phyloP scores from a whole-genome alignment of 2,329 filamentous ascomycete species.

The Aureobasidium sp. region DNA sequence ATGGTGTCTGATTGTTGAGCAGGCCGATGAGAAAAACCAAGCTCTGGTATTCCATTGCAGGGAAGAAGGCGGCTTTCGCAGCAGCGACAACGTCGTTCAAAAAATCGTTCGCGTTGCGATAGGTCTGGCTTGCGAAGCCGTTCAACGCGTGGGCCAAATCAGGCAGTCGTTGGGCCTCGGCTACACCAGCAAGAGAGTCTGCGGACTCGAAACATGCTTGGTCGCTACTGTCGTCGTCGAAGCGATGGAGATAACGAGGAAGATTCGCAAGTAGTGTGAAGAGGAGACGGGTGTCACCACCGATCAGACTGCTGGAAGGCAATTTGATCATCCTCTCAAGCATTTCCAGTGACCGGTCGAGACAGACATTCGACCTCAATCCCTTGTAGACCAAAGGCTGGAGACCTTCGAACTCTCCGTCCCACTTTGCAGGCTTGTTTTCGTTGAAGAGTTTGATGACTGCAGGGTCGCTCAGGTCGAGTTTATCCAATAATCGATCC shows the following conservation, averaged over 20 bases:
- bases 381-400: conserved; percentile 87
- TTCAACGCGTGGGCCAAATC: conserved; percentile 63
- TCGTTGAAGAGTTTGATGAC: conserved; percentile 68
- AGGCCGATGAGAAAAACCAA: conserved; percentile 86
- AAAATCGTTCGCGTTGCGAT: conserved; percentile 66
- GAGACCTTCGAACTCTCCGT: conserved; percentile 79
- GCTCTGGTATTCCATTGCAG: conserved; percentile 73
- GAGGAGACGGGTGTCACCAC: conserved; percentile 72
- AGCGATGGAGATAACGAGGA: conserved; percentile 71
- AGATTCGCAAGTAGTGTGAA: conserved; percentile 89
- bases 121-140: conserved; percentile 61
- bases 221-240: conserved; percentile 50
- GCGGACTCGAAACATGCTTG: conserved; percentile 56
- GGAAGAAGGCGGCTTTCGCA: conserved; percentile 71
- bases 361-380: conserved; percentile 74
- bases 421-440: conserved; percentile 78
- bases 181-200: conserved; percentile 62
- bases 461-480: conserved; percentile 66
- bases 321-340: conserved; percentile 73
- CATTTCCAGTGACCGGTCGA: conserved; percentile 68
- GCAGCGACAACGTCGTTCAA: conserved; percentile 66
- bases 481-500: conserved; percentile 73
- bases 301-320: conserved; percentile 73
- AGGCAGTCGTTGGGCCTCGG: conserved; percentile 63
- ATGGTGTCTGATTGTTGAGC: conserved; percentile 78